Evolutionary conservation across 352 stramenopile species (phyloP), one percentile per base, ranked within the genome.

Genomic region (Phytopythium delawarense): DNA sequence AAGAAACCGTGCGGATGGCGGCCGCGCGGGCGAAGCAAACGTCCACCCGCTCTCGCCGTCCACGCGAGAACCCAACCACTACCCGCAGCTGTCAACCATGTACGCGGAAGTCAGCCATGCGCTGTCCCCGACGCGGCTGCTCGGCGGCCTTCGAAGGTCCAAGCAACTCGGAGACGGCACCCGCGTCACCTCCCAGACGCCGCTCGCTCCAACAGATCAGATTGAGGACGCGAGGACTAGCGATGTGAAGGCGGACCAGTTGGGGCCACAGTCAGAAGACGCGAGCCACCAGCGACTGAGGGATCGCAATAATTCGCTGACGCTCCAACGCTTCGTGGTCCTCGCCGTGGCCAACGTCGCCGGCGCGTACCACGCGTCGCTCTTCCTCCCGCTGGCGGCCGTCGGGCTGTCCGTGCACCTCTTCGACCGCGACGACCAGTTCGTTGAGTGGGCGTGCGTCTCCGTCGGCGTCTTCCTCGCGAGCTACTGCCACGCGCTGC

Each of bases 321-420:
- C 56, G 30, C 25, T 76, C 35, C 45, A 42, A 2, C 61, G 74
- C 12, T 37, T 81, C 30, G 30, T 70, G 18, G 62, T 79, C 42
- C 59, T 90, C 3, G 61, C 66, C 20, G 63, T 82, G 16, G 67
- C 74, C 50, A 71, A 53, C 34, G 18, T 66, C 23, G 77, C 71
- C 34, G 79, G 81, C 7, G 53, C 62, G 0, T 67, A 63, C 2
- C 44, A 72, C 25, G 57, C 67, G n/a, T 89, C 81, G 0, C 60
- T 85, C 20, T 91, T 91, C 57, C 59, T 88, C n/a, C 79, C 81
- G n/a, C 20, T 89, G 37, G 81, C 81, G 11, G 59, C 70, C 0
- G 77, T 75, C 2, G 81, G 81, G 2, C 51, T 73, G 0, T 75
- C 88, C 20, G 57, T 69, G 0, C 73, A 81, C 40, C 46, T 74